These are phyloP conservation scores for Wilcoxina mikolae DNA, from an alignment of 495 filamentous ascomycete genomes.

Conservation along the genomic window DNA sequence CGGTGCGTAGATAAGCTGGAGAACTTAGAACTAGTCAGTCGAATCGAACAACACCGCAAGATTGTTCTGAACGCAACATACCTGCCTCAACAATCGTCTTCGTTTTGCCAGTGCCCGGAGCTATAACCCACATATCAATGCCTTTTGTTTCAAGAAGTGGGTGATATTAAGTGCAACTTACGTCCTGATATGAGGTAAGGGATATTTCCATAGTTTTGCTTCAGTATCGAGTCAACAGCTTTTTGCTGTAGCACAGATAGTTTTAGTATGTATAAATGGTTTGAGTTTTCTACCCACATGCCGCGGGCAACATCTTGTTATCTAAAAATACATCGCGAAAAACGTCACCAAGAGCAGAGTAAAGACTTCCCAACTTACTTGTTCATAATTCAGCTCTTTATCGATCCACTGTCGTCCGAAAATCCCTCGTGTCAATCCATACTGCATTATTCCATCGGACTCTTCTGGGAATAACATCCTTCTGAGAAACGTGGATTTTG, in stretches of 20 bases:
- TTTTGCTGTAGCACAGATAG: conserved; percentile 27
- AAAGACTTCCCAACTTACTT: conserved; percentile 17
- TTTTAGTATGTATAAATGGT: conserved; percentile 18
- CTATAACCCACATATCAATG: background rate
- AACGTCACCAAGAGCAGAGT: background rate
- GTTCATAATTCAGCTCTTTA: conserved; percentile 37
- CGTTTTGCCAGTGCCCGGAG: conserved; percentile 43
- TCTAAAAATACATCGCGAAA: background rate
- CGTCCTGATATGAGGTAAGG: conserved; percentile 41
- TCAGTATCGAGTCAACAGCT: conserved; percentile 34
- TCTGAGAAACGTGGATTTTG: conserved; percentile 30
- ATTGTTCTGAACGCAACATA: conserved; percentile 24
- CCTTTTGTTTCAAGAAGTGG: background rate
- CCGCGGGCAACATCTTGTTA: too few species aligned
- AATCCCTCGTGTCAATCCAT: conserved; percentile 28
- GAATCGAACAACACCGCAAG: conserved; percentile 11
- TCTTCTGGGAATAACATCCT: conserved; percentile 39
- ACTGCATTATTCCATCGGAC: conserved; percentile 32
- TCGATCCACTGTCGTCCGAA: conserved; percentile 31
- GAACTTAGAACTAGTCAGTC: conserved; percentile 12
- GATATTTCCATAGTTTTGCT: conserved; percentile 35
- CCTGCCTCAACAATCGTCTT: conserved; percentile 40
- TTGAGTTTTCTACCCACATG: too few species aligned
- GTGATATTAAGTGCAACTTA: background rate
- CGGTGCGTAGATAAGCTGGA: conserved; percentile 27